A percentile compares a stretch with the other conserved stretches of the same genome.
phyloP scores from a whole-genome alignment of 1,139 yeast genomes.

The Protomyces inouyei region DNA sequence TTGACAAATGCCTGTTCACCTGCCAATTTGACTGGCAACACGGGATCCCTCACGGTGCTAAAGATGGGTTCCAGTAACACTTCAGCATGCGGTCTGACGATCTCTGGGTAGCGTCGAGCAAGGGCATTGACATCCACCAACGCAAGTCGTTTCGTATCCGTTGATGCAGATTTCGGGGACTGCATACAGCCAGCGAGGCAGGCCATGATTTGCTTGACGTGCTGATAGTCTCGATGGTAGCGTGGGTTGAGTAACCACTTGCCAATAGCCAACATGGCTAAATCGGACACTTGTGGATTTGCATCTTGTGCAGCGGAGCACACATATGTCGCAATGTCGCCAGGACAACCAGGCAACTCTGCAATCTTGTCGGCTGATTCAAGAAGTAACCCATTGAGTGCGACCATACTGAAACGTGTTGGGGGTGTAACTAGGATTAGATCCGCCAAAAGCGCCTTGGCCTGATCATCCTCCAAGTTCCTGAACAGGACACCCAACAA shows the following conservation, averaged over 20 bases:
- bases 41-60: constrained; percentile 72
- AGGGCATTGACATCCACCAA: constrained; percentile 72
- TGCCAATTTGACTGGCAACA: constrained; percentile 87
- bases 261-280: constrained; percentile 78
- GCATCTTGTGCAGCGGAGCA: constrained; percentile 39
- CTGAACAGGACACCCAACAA: constrained; percentile 15
- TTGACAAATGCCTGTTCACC: constrained; percentile 88
- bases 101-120: constrained; percentile 55
- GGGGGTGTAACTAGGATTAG: constrained; percentile 14
- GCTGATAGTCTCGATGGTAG: constrained; percentile 32
- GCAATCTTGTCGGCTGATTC: constrained; percentile 13
- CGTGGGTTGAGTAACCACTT: constrained; percentile 49
- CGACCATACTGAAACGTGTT: neutral
- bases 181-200: constrained; percentile 52
- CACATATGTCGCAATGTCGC: constrained; percentile 46
- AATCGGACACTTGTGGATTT: constrained; percentile 60
- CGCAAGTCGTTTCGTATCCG: constrained; percentile 76
- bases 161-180: constrained; percentile 56
- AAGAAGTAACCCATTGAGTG: constrained; percentile 7
- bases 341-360: neutral
- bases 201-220: constrained; percentile 42
- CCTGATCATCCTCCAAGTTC: constrained; percentile 4
- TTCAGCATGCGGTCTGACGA: constrained; percentile 52
- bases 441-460: constrained; percentile 2
- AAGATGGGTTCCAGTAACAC: constrained; percentile 68